These are phyloP conservation scores for Thermothelomyces thermophilus DNA, from an alignment of 2,329 filamentous ascomycete species.

Conservation along the genomic window DNA sequence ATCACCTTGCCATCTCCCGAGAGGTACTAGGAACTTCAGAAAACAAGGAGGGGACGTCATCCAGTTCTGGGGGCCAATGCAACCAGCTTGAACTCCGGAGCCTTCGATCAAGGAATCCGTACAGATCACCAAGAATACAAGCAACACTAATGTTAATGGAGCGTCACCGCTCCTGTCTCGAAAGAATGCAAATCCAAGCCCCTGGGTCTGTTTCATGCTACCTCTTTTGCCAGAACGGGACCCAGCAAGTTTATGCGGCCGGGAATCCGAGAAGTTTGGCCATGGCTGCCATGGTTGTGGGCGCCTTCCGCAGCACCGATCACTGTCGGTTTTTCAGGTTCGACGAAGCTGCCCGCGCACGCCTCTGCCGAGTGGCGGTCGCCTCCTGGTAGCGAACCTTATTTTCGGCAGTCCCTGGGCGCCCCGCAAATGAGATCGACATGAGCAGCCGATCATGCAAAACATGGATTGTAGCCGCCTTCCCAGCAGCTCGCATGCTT, in stretches of 20 bases:
- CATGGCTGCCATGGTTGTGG: constrained; percentile 15
- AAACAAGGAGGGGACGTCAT: no score
- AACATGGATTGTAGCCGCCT: constrained; percentile 5
- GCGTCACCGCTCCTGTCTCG: not conserved
- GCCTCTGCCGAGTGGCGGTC: not conserved
- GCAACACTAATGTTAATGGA: no score
- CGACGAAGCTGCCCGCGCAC: not conserved
- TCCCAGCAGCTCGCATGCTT: not conserved
- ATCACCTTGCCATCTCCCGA: not conserved
- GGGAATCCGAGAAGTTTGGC: constrained; percentile 18
- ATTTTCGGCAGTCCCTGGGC: constrained; percentile 9
- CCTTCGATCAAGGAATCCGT: no score
- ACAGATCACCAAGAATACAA: no score
- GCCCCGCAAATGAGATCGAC: constrained; percentile 19
- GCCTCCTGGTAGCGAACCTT: not conserved
- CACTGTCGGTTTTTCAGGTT: not conserved
- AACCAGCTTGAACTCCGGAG: no score
- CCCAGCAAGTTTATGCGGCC: constrained; percentile 14
- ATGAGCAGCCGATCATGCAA: constrained; percentile 12
- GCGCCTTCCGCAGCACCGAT: constrained; percentile 5
- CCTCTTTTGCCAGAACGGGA: not conserved
- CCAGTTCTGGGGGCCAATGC: no score
- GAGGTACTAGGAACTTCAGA: no score
- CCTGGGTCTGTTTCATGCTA: constrained; percentile 1
- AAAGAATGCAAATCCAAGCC: not conserved